Evolutionary conservation across 257 asterid species (phyloP), one percentile per base, ranked within the genome.

Genomic region (Capsicum rhomboideum): DNA sequence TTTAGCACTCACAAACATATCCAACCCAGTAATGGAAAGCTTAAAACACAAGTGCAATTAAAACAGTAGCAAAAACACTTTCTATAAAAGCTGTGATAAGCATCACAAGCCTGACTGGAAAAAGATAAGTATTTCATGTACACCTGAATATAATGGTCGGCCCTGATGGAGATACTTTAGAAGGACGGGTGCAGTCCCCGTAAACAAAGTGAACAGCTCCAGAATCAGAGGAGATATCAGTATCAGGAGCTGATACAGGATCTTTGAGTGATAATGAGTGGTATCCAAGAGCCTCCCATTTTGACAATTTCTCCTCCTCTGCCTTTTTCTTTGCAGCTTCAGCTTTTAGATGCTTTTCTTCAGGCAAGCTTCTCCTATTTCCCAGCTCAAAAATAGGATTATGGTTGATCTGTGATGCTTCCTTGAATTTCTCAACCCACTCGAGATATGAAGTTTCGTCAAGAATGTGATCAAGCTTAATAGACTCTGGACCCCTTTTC

Each of bases 171-270:
- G 90, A 87, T 75, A 84, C 93, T 34, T 86, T 85, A 80, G 91
- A 83, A 83, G 99, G 91, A 83, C 84, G 90, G 54, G 99, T 96
- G 90, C 99, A 96, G 91, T 96, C 98, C 82, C 98, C 99, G 87
- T 94, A 96, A 67, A 94, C 97, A 88, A 94, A 91, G 85, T 91
- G 90, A 85, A 96, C 94, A 72, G 90, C 85, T 54, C 96, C 97
- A 86, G 94, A 85, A 86, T 89, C 94, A 34, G 93, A 91, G 85
- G 88, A 83, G 84, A 85, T 79, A 83, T 92, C 95, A 61, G 82
- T 86, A 84, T 92, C 89, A 75, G 84, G 82, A 44, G 92, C 90
- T 59, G 81, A 55, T 59, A 83, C 87, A 71, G 93, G 98, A 86
- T 84, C 89, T 80, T 86, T 85, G 83, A 93, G 87, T 67, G 95